Evolutionary conservation across 805 yeast genomes (phyloP).

Genomic region (Tetrapisispora namnaoensis): DNA sequence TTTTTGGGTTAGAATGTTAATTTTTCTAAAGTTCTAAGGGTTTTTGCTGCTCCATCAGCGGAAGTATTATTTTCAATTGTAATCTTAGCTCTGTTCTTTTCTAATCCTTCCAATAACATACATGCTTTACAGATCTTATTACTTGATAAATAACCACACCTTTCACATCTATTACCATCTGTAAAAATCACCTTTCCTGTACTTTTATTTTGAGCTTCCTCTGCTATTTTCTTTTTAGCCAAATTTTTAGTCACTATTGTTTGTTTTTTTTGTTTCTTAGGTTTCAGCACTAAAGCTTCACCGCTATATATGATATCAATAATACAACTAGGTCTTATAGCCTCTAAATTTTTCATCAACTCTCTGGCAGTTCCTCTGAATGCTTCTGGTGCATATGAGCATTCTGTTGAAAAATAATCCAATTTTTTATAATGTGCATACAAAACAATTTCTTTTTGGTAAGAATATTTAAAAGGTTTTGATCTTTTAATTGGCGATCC

Average conservation of each 20-base stretch:
- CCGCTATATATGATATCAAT: slow-evolving; percentile 93
- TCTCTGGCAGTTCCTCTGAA: slow-evolving; percentile 96
- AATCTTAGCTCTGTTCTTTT: slow-evolving; percentile 60
- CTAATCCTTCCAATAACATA: slow-evolving; percentile 73
- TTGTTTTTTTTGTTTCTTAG: slow-evolving; percentile 37
- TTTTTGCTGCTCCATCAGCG: slow-evolving; percentile 54
- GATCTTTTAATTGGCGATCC: slow-evolving; percentile 90
- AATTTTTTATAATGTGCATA: slow-evolving; percentile 94
- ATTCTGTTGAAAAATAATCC: slow-evolving; percentile 94
- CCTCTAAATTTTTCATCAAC: slow-evolving; percentile 78
- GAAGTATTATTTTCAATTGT: slow-evolving; percentile 42
- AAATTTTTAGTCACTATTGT: slow-evolving; percentile 26
- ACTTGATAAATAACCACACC: slow-evolving; percentile 86
- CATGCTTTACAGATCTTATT: slow-evolving; percentile 92
- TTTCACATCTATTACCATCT: slow-evolving; percentile 71
- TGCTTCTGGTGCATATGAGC: slow-evolving; percentile 98
- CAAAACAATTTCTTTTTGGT: slow-evolving; percentile 93
- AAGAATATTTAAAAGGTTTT: slow-evolving; percentile 91
- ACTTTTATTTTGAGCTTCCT: slow-evolving; percentile 8
- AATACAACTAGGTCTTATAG: slow-evolving; percentile 85
- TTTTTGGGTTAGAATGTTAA: slow-evolving; percentile 40
- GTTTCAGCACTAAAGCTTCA: slow-evolving; percentile 63
- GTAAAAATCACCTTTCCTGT: slow-evolving; percentile 26
- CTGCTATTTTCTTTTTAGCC: slow-evolving; percentile 5
- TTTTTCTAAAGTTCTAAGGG: slow-evolving; percentile 51